phyloP scores from a whole-genome alignment of 805 yeast species.

The Myxozyma sirexii region DNA sequence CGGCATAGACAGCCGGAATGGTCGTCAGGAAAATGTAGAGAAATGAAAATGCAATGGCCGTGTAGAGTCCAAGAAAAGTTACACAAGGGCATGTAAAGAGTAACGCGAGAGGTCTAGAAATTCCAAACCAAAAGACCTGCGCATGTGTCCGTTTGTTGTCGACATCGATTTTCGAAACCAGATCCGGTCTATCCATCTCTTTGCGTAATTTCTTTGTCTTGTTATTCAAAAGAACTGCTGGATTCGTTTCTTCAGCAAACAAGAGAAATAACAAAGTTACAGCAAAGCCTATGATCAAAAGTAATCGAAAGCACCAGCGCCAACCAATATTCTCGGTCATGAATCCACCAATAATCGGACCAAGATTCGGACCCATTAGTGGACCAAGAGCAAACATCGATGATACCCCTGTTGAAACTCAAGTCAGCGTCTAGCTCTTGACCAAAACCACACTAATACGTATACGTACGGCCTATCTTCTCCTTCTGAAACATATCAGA shows the following conservation, averaged over 20 bases:
- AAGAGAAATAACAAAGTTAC: slow-evolving; percentile 35
- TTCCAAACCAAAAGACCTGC: slow-evolving; percentile 49
- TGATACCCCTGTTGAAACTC: slow-evolving; percentile 15
- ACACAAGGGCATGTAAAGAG: slow-evolving; percentile 57
- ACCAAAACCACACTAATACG: too few relatives aligned
- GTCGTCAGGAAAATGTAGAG: slow-evolving; percentile 62
- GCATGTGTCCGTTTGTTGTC: slow-evolving; percentile 42
- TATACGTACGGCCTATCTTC: slow-evolving; percentile 5
- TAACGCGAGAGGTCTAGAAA: slow-evolving; percentile 56
- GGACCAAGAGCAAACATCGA: slow-evolving; percentile 29
- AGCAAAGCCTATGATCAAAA: slow-evolving; percentile 34
- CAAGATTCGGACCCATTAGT: slow-evolving; percentile 52
- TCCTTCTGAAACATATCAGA: slow-evolving; percentile 72
- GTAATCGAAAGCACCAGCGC: slow-evolving; percentile 59
- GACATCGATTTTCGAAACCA: slow-evolving; percentile 48
- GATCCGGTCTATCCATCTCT: slow-evolving; percentile 42
- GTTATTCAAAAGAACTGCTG: slow-evolving; percentile 71
- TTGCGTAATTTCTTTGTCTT: slow-evolving; percentile 64
- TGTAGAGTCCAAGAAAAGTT: slow-evolving; percentile 55
- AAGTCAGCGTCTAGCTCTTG: too few relatives aligned
- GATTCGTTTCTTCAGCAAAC: slow-evolving; percentile 81
- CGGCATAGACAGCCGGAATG: slow-evolving; percentile 56
- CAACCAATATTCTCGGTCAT: slow-evolving; percentile 57
- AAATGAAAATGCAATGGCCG: slow-evolving; percentile 59
- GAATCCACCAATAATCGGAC: slow-evolving; percentile 54